These are phyloP conservation scores for Cylindrodendrum hubeiense DNA, from an alignment of 2,329 filamentous ascomycete species.

Conservation along the genomic window DNA sequence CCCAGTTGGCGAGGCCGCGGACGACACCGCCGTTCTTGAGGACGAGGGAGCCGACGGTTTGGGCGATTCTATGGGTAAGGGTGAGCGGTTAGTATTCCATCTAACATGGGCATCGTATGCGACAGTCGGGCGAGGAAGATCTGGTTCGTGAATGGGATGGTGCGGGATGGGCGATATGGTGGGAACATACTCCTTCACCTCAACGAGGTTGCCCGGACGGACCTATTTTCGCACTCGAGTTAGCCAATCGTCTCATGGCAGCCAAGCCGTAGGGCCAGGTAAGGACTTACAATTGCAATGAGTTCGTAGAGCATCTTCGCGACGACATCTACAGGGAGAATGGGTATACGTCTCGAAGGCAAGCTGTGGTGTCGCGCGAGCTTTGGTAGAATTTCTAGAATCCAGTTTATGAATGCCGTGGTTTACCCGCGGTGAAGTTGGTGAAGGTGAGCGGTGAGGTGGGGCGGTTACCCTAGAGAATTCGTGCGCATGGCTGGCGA, in stretches of 20 bases:
- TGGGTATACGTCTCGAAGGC: slow-evolving; percentile 30
- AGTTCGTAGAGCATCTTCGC: slow-evolving; percentile 93
- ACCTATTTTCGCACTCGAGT: slow-evolving; percentile 67
- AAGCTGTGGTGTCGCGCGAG: slow-evolving; percentile 30
- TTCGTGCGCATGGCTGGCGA: neutral
- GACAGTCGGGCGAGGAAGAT: neutral
- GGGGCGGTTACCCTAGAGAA: slow-evolving; percentile 20
- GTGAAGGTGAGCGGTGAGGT: slow-evolving; percentile 22
- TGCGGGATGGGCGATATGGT: slow-evolving; percentile 1
- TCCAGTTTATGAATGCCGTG: slow-evolving; percentile 35
- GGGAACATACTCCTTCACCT: slow-evolving; percentile 90
- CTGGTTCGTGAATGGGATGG: slow-evolving; percentile 7
- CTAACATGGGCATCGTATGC: neutral
- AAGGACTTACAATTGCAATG: slow-evolving; percentile 87
- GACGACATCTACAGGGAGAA: slow-evolving; percentile 46
- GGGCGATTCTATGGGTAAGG: slow-evolving; percentile 77
- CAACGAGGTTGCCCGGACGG: slow-evolving; percentile 87
- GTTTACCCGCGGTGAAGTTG: slow-evolving; percentile 47
- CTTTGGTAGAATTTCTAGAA: slow-evolving; percentile 40
- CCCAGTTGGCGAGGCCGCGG: slow-evolving; percentile 95
- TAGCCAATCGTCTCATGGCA: slow-evolving; percentile 34
- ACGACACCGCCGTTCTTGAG: slow-evolving; percentile 89
- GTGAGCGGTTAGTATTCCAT: slow-evolving; percentile 19
- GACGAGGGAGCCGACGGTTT: slow-evolving; percentile 84
- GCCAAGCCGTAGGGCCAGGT: neutral